Percentiles rank a stretch among this genome's conserved stretches.
Conservation (phyloP, 371 early-diverging fungal genomes). For the Vavraia culicis region DNA sequence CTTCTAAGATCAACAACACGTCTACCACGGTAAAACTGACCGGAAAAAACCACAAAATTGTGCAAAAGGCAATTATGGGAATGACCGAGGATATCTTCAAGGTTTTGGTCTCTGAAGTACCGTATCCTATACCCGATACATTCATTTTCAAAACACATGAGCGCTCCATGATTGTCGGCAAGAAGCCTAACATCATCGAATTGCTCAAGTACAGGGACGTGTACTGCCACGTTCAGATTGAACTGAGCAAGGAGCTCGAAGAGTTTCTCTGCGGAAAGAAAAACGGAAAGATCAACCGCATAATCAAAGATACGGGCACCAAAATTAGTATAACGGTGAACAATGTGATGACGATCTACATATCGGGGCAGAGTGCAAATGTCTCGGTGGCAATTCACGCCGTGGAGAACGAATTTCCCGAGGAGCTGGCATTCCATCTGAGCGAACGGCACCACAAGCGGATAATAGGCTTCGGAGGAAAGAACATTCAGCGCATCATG, state of each 20-base stretch:
- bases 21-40: too few relatives aligned
- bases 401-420: slow-evolving; percentile 34
- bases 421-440: slow-evolving; percentile 49
- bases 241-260: slow-evolving; percentile 55
- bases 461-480: slow-evolving; percentile 73
- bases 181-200: slow-evolving; percentile 11
- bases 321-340: slow-evolving; percentile 29
- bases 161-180: slow-evolving; percentile 2
- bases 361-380: slow-evolving; percentile 12
- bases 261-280: slow-evolving; percentile 77
- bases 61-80: too few relatives aligned
- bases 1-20: too few relatives aligned
- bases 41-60: too few relatives aligned
- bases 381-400: slow-evolving; percentile 16
- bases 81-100: too few relatives aligned
- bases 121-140: too few relatives aligned
- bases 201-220: slow-evolving; percentile 7
- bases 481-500: slow-evolving; percentile 75
- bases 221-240: slow-evolving; percentile 30
- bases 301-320: slow-evolving; percentile 54
- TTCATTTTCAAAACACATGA: too few relatives aligned
- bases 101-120: too few relatives aligned
- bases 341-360: slow-evolving; percentile 2
- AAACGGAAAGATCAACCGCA: slow-evolving; percentile 70
- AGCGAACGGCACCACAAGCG: slow-evolving; percentile 67